Percentiles rank a stretch among this genome's conserved stretches.
Conservation (phyloP, 2,329 filamentous ascomycete genomes). For the Ophiostoma tasmaniense region DNA sequence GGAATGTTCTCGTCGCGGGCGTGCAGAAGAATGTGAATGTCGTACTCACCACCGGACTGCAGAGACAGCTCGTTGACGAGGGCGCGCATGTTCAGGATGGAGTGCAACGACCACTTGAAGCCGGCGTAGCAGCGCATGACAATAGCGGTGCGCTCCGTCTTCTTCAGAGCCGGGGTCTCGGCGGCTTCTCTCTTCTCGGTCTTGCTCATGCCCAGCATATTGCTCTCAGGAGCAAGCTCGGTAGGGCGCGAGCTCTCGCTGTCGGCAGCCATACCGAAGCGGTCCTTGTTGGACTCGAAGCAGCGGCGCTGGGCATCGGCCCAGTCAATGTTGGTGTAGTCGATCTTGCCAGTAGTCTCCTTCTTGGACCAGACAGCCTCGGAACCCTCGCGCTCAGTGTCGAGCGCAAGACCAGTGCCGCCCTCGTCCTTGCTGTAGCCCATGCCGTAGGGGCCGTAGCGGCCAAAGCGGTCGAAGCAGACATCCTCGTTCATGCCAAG, state of each 20-base stretch:
- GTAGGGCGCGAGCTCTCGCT: neutral
- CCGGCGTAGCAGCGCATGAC: slow-evolving; percentile 74
- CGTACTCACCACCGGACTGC: slow-evolving; percentile 71
- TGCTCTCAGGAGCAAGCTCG: slow-evolving; percentile 7
- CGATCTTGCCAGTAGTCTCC: slow-evolving; percentile 43
- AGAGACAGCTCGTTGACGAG: slow-evolving; percentile 71
- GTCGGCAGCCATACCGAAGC: slow-evolving; percentile 36
- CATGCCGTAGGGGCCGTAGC: slow-evolving; percentile 75
- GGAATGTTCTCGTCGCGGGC: slow-evolving; percentile 71
- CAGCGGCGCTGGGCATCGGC: slow-evolving; percentile 45
- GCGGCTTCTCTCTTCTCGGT: neutral
- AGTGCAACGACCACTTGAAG: slow-evolving; percentile 69
- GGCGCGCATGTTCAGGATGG: slow-evolving; percentile 72
- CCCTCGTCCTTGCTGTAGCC: slow-evolving; percentile 70
- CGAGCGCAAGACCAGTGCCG: slow-evolving; percentile 61
- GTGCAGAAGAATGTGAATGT: slow-evolving; percentile 74
- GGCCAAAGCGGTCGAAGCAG: slow-evolving; percentile 81
- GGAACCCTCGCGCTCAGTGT: slow-evolving; percentile 61
- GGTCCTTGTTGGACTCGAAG: slow-evolving; percentile 51
- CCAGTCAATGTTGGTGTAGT: slow-evolving; percentile 50
- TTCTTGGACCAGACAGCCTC: slow-evolving; percentile 43
- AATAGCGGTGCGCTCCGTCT: slow-evolving; percentile 58
- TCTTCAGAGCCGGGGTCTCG: slow-evolving; percentile 25
- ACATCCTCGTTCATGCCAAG: slow-evolving; percentile 68
- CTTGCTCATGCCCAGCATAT: slow-evolving; percentile 13